Base-by-base conservation (phyloP, 345 rosid genomes). In the Syzygium aqueum region DNA sequence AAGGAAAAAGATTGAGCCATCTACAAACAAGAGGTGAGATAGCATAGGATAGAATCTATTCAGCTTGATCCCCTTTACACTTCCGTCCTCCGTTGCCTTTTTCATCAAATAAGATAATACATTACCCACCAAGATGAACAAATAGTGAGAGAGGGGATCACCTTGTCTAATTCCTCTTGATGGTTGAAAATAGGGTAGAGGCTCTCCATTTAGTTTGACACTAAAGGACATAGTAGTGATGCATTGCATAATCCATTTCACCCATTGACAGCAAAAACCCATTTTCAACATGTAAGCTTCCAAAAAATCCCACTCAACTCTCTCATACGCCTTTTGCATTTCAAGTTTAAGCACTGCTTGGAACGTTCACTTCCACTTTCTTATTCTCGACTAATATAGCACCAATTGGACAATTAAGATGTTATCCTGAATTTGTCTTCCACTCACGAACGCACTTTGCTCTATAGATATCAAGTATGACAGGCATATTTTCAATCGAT, bases 311-410 rank as follows among this genome's bases (percentile, higher is more conserved):
- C 28, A 0, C 11, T 11, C 15, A 23, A 57, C 63, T 57, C 1
- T 25, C 15, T 43, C 46, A 25, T 25, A 25, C 5, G 28, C 28
- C 65, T 57, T 57, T 25, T 57, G n/a, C 28, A 57, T 57, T 25
- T 57, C 28, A 25, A 57, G 14, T 57, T 57, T 57, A 25, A 57
- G 15, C 6, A 57, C 0, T 23, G 3, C 28, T 0, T 25, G 3
- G 28, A 57, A 57, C 28, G 25, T 57, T 57, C 15, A 25, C 15
- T 25, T 25, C 25, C 0, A 0, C 5, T 57, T 57, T 25, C 65
- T 23, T 23, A 5, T 25, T 57, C 65, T 57, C 0, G 25, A 0
- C 7, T 57, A 0, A 25, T 25, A 3, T 2, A 57, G 28, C 15
- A 25, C 28, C 28, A 23, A 13, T 1, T 57, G 28, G 1, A 57